These are phyloP conservation scores for Salicornia ramosissima DNA, from an alignment of 148 eudicot species.

Conservation along the genomic window DNA sequence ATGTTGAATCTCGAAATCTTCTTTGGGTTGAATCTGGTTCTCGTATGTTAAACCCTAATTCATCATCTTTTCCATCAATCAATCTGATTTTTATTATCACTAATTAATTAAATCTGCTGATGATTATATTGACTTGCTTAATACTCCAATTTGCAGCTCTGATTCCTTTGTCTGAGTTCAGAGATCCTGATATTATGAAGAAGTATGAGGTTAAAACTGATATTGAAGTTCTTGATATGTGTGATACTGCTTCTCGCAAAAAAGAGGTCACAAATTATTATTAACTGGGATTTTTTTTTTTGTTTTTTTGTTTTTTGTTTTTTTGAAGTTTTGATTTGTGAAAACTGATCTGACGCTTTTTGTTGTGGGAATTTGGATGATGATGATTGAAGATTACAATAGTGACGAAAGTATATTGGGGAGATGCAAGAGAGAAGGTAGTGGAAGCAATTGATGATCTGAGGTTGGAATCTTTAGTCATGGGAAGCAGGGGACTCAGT, in stretches of 20 bases:
- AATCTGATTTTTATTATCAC: neutral
- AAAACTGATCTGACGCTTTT: neutral
- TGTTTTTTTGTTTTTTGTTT: neutral
- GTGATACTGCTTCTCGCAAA: conserved; percentile 68
- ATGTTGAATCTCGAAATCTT: conserved; percentile 44
- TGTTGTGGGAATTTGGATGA: too few species aligned
- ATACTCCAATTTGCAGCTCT: conserved; percentile 56
- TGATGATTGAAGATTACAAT: conserved; percentile 38
- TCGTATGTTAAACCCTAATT: conserved; percentile 63
- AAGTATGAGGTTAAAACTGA: conserved; percentile 59
- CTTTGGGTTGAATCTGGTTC: conserved; percentile 72
- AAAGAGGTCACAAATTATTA: conserved; percentile 57
- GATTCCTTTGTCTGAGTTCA: conserved; percentile 77
- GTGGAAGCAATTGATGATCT: conserved; percentile 59
- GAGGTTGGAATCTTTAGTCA: conserved; percentile 67
- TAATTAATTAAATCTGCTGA: neutral
- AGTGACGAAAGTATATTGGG: conserved; percentile 75
- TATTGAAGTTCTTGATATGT: conserved; percentile 64
- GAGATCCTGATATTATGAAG: conserved; percentile 62
- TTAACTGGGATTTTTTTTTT: neutral
- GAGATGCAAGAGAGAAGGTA: conserved; percentile 87
- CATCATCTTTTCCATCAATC: neutral
- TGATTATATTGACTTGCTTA: too few species aligned
- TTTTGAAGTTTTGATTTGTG: neutral
- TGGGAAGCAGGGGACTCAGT: conserved; percentile 87